A percentile compares a stretch with the other conserved stretches of the same genome.
phyloP scores from a whole-genome alignment of 2,329 filamentous ascomycete genomes.

The Alternaria atra region DNA sequence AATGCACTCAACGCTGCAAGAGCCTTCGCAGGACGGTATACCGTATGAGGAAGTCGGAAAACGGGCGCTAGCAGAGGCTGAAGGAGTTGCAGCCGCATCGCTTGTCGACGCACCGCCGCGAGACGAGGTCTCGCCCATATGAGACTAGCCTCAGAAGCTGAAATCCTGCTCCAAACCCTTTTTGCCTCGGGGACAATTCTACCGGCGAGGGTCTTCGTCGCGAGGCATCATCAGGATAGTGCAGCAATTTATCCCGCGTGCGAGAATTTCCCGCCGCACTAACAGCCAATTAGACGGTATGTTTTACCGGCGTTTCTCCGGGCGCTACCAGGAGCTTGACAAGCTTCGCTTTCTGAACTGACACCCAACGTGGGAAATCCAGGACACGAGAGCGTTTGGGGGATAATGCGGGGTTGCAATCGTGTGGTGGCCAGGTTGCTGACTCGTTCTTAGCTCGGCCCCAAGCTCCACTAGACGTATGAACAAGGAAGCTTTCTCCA shows the following conservation, averaged over 20 bases:
- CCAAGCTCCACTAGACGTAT: conserved; percentile 23
- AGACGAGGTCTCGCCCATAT: conserved; percentile 25
- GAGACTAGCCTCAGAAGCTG: conserved; percentile 3
- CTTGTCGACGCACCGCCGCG: conserved; percentile 20
- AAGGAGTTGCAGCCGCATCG: conserved; percentile 51
- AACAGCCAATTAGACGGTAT: background rate
- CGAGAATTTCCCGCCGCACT: background rate
- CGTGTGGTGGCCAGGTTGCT: conserved; percentile 1
- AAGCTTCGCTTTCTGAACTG: background rate
- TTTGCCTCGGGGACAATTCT: conserved; percentile 4
- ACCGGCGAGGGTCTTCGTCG: conserved; percentile 11
- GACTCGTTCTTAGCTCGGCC: conserved; percentile 13
- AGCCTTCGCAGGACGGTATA: conserved; percentile 56
- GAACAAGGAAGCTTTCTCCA: conserved; percentile 30
- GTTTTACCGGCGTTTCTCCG: background rate
- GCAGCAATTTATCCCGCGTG: conserved; percentile 3
- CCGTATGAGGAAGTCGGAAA: conserved; percentile 61
- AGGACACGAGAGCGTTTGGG: conserved; percentile 14
- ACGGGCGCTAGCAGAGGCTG: conserved; percentile 62
- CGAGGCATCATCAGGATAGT: conserved; percentile 10
- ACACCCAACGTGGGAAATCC: background rate
- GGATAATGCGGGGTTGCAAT: conserved; percentile 16
- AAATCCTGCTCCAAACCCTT: conserved; percentile 1
- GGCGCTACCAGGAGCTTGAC: background rate
- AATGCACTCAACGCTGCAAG: conserved; percentile 40